Evolutionary conservation across 768 basidiomycete genomes (phyloP), one percentile per base, ranked within the genome.

Genomic region (Amanita exitialis): DNA sequence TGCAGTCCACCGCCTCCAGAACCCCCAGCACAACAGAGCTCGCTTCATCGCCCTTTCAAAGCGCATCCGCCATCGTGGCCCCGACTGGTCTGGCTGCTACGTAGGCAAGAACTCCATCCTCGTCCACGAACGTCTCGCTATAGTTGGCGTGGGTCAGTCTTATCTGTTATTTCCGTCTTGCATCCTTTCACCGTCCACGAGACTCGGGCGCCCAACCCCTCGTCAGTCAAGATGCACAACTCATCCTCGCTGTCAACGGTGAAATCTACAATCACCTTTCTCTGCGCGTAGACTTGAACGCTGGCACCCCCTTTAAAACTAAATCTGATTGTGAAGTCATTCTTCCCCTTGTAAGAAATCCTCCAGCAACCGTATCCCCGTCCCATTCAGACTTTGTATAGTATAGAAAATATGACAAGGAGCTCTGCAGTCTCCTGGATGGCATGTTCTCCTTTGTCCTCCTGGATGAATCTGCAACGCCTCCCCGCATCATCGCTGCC

Each of bases 401-500:
- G 95, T 97, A 96, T 72, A 74, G 76, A 59, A 86, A 90, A 69
- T 66, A 89, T 61, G 93, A 72, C 61, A 89, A 80, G 57, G 77
- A 77, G 3, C 70, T 95, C 23, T 90, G 88, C 69, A 69, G 69
- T 62, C 73, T 80, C 62, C 84, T 99, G 53, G 96, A 99, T 63
- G 96, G 96, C 57, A 95, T 99, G 90, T 99, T 99, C 72, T 93
- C 95, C 1, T 99, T 98, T 62, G 87, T 97, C 56, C 79, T 98
- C 41, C 75, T 98, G 53, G 96, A 99, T 69, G 91, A 94, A 63
- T 89, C 91, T 10, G 85, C 88, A 53, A 73, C 86, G 0, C 95
- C 95, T 7, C 76, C 91, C 20, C 82, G 95, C 49, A 73, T 99
- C 54, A 92, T 99, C 60, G 96, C 94, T 53, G 92, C 93, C 4